These are phyloP conservation scores for Cladophialophora yegresii DNA, from an alignment of 2,329 filamentous ascomycete species.

Conservation along the genomic window DNA sequence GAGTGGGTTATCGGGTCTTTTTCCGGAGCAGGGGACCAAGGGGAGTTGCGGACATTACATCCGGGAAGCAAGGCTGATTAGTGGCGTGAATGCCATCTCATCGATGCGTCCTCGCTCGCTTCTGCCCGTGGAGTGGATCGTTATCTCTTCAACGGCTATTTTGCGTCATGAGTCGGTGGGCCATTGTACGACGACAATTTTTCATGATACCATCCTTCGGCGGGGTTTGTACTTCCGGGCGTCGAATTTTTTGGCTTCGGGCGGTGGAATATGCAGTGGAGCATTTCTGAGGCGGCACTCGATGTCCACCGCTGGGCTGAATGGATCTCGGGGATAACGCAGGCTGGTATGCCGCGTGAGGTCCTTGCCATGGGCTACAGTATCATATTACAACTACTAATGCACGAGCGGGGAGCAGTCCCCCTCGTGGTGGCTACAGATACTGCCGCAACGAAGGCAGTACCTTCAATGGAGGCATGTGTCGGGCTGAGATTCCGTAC, in stretches of 20 bases:
- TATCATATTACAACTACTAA: constrained; percentile 15
- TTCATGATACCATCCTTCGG: constrained; percentile 17
- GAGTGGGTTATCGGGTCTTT: constrained; percentile 1
- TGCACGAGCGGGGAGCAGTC: constrained; percentile 11
- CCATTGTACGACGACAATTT: constrained; percentile 12
- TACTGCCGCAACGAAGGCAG: neutral
- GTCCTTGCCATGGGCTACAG: neutral
- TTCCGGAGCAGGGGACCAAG: neutral
- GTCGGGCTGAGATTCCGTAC: neutral
- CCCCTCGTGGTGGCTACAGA: constrained; percentile 1
- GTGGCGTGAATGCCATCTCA: neutral
- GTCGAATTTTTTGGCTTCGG: constrained; percentile 8
- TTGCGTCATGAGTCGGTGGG: constrained; percentile 4
- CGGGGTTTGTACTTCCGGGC: constrained; percentile 6
- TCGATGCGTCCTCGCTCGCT: neutral
- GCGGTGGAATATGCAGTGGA: constrained; percentile 2
- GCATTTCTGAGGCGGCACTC: constrained; percentile 8
- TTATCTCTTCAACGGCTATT: neutral
- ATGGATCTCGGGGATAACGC: constrained; percentile 4
- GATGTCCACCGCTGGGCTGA: constrained; percentile 2
- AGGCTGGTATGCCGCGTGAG: constrained; percentile 20
- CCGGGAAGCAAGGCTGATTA: neutral
- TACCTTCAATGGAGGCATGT: neutral
- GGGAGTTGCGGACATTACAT: constrained; percentile 2
- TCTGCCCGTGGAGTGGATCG: constrained; percentile 7